Percentiles rank a stretch among this genome's conserved stretches.
Conservation (phyloP, 495 filamentous ascomycete genomes). For the Penicillium angulare region DNA sequence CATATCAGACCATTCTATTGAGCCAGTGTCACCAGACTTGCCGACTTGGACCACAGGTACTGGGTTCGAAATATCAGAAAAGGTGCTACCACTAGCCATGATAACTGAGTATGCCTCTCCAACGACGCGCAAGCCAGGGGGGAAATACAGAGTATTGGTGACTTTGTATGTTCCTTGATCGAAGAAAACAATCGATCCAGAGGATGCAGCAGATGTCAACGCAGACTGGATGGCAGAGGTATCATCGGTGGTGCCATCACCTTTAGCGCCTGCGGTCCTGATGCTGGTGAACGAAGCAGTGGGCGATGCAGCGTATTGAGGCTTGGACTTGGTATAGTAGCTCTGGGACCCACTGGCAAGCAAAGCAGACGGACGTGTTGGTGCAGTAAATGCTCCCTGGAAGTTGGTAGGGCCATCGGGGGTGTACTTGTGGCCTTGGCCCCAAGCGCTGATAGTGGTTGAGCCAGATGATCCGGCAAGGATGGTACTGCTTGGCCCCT, state of each 20-base stretch:
- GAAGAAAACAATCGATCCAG: constrained; percentile 49
- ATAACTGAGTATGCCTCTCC: constrained; percentile 64
- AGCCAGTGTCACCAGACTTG: constrained; percentile 48
- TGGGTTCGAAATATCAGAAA: constrained; percentile 59
- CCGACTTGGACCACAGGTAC: constrained; percentile 66
- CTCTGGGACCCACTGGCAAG: constrained; percentile 33
- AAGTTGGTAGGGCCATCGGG: constrained; percentile 40
- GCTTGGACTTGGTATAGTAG: constrained; percentile 53
- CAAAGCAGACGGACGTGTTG: constrained; percentile 36
- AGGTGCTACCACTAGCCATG: constrained; percentile 58
- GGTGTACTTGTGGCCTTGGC: constrained; percentile 52
- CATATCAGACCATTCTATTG: constrained; percentile 58
- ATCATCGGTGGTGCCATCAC: constrained; percentile 73
- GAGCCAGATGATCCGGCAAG: constrained; percentile 58
- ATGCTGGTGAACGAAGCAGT: constrained; percentile 58
- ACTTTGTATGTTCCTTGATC: constrained; percentile 49
- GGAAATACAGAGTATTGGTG: constrained; percentile 46
- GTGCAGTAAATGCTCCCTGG: constrained; percentile 37
- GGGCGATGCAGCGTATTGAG: constrained; percentile 52
- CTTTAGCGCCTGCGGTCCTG: constrained; percentile 57
- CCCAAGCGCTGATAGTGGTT: constrained; percentile 53
- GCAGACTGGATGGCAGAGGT: constrained; percentile 48
- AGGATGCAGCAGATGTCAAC: constrained; percentile 35
- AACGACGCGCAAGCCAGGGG: constrained; percentile 41
- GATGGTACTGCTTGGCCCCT: constrained; percentile 49